phyloP scores from a whole-genome alignment of 106 monocot genomes.

The Apostasia shenzhenica region DNA sequence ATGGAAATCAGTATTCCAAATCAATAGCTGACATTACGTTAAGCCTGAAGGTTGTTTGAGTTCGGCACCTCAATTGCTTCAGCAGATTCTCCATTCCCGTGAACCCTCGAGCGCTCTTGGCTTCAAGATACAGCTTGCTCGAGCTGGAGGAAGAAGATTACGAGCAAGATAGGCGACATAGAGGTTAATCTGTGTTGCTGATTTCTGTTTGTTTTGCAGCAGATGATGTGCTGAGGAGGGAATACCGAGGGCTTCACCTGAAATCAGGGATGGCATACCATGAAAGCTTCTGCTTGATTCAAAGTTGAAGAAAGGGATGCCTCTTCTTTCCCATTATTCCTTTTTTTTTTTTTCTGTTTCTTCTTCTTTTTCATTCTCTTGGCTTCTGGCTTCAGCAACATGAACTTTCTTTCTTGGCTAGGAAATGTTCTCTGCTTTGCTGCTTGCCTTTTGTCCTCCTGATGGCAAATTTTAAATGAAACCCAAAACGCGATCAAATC shows the following conservation, averaged over 20 bases:
- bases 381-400: no score
- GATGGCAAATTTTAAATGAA: neutral
- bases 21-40: neutral
- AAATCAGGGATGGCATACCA: neutral
- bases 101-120: neutral
- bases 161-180: no score
- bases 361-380: neutral
- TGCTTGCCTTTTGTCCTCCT: neutral
- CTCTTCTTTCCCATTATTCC: neutral
- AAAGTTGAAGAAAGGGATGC: constrained; percentile 8
- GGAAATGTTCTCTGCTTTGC: neutral
- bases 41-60: neutral
- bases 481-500: no score
- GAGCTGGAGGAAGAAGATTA: neutral
- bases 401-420: no score
- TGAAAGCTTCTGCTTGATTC: neutral
- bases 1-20: constrained; percentile 1
- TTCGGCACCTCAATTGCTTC: constrained; percentile 27
- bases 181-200: neutral
- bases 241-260: neutral
- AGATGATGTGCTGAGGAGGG: neutral
- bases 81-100: constrained; percentile 19
- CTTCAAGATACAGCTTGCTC: neutral
- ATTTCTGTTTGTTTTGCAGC: neutral
- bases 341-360: neutral